A percentile compares a stretch with the other conserved stretches of the same genome.
Evolutionary conservation across 75 land plant species (phyloP).

Genomic region (Ceratopteris richardii): DNA sequence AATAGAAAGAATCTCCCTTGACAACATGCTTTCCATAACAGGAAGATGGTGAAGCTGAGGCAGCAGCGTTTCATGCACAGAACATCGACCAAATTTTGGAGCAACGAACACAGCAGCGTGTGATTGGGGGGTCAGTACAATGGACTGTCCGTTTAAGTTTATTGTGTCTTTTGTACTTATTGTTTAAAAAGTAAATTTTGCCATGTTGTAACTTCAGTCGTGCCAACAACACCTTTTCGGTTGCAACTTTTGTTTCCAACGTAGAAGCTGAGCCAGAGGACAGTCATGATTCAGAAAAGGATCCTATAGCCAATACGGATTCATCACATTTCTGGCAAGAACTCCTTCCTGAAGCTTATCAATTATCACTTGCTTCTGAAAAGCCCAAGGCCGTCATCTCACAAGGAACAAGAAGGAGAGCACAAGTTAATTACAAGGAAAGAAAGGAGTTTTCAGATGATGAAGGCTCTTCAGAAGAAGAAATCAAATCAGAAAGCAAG

Average conservation of each 20-base stretch:
- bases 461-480: conserved; percentile 13
- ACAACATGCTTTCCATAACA: background rate
- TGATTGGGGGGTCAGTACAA: conserved; percentile 19
- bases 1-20: too few relatives aligned
- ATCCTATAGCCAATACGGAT: conserved; percentile 1
- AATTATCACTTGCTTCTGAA: conserved; percentile 8
- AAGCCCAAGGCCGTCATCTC: background rate
- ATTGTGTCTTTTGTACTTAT: too few relatives aligned
- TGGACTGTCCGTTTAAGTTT: background rate
- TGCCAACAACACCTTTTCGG: conserved; percentile 28
- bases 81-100: conserved; percentile 27
- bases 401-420: conserved; percentile 18
- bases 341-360: conserved; percentile 24
- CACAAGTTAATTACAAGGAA: conserved; percentile 21
- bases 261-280: conserved; percentile 12
- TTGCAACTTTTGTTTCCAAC: conserved; percentile 25
- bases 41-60: conserved; percentile 25
- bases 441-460: conserved; percentile 10
- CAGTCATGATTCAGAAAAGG: background rate
- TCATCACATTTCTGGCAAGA: conserved; percentile 21
- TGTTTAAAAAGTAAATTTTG: background rate
- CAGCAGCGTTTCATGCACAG: conserved; percentile 23
- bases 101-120: conserved; percentile 24
- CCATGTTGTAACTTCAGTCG: conserved; percentile 18
- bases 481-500: background rate